A percentile compares a stretch with the other conserved stretches of the same genome.
These are phyloP conservation scores for Deakozyma indianensis DNA, from an alignment of 805 yeast species.

Conservation along the genomic window DNA sequence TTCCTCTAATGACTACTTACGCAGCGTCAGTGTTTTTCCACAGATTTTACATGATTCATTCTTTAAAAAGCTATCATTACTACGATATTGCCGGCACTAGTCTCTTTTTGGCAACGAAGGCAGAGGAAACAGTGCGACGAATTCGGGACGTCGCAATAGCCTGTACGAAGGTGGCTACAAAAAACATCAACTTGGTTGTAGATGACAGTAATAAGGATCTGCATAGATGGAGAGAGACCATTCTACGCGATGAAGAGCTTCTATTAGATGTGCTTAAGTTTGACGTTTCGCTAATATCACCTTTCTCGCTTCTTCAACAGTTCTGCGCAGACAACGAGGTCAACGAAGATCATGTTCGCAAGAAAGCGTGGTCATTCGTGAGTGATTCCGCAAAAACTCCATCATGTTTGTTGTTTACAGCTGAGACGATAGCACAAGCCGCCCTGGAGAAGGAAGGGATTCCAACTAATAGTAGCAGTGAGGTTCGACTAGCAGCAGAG, in stretches of 20 bases:
- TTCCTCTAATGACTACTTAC: constrained; percentile 34
- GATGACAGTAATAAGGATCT: constrained; percentile 34
- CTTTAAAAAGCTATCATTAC: constrained; percentile 29
- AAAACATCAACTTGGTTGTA: constrained; percentile 24
- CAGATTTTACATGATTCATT: constrained; percentile 35
- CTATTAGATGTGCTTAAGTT: constrained; percentile 32
- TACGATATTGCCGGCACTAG: constrained; percentile 38
- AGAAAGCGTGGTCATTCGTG: not conserved
- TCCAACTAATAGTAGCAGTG: too few species aligned
- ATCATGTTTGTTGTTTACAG: not conserved
- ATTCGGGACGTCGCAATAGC: constrained; percentile 35
- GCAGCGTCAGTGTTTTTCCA: constrained; percentile 36
- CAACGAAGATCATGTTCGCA: not conserved
- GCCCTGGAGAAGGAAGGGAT: not conserved
- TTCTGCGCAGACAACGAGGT: not conserved
- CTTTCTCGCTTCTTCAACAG: constrained; percentile 11
- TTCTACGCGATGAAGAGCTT: constrained; percentile 31
- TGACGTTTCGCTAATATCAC: constrained; percentile 31
- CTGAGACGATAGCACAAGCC: not conserved
- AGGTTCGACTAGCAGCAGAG: too few species aligned
- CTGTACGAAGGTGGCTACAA: constrained; percentile 34
- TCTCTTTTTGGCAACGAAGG: constrained; percentile 37
- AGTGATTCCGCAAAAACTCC: not conserved
- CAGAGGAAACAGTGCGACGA: constrained; percentile 36
- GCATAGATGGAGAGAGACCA: constrained; percentile 36